Conservation (phyloP, 768 basidiomycete species). For the Auriculariales sp. region DNA sequence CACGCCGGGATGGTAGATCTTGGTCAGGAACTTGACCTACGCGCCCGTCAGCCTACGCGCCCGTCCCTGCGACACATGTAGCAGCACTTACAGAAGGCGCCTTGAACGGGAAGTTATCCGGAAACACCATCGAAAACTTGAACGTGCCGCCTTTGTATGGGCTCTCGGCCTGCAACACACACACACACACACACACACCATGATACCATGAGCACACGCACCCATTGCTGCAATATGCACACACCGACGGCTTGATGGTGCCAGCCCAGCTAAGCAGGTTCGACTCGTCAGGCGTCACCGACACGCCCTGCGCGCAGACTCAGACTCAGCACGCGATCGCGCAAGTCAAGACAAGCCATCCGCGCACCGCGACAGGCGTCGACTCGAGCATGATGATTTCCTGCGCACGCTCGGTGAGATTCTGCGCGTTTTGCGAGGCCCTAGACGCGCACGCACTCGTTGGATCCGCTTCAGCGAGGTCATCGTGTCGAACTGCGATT, state of each 20-base stretch:
- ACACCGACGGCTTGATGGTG: conserved; percentile 55
- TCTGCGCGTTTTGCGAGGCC: neutral
- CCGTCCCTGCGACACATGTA: neutral
- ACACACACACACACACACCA: neutral
- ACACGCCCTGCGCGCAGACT: conserved; percentile 33
- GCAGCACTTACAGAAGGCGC: conserved; percentile 46
- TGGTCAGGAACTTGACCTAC: conserved; percentile 73
- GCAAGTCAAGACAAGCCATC: neutral
- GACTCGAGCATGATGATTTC: neutral
- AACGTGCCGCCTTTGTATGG: conserved; percentile 78
- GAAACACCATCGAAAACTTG: conserved; percentile 57
- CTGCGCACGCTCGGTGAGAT: neutral
- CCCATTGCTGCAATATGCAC: conserved; percentile 14
- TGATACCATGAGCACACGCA: conserved; percentile 4
- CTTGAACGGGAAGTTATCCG: conserved; percentile 77
- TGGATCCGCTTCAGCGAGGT: neutral
- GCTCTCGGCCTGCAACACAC: conserved; percentile 41
- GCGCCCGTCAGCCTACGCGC: neutral
- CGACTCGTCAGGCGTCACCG: conserved; percentile 48
- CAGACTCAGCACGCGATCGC: neutral
- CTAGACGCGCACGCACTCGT: neutral
- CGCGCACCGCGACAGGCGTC: neutral
- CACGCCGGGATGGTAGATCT: conserved; percentile 83
- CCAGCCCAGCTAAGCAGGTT: conserved; percentile 72
- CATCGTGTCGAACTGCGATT: no score